These are phyloP conservation scores for Eimeria brunetti DNA, from an alignment of 169 alveolate species.

Conservation along the genomic window DNA sequence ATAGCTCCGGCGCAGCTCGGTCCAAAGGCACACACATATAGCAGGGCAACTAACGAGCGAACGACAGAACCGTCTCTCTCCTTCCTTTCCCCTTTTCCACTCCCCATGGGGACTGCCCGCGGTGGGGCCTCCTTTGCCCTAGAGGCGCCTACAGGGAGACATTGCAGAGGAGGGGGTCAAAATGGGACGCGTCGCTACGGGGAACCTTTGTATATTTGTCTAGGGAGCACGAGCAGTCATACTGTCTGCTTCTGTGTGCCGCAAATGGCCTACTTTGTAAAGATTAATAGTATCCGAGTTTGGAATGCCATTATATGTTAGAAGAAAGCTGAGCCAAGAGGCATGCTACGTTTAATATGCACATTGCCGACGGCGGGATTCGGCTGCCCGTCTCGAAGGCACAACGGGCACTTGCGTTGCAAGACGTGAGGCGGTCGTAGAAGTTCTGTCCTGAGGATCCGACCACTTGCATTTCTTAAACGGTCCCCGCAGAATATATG, in stretches of 20 bases:
- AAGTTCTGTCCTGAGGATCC: neutral
- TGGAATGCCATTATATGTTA: neutral
- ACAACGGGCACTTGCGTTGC: neutral
- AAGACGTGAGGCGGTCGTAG: neutral
- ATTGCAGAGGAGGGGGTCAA: neutral
- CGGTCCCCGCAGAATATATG: neutral
- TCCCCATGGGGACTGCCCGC: neutral
- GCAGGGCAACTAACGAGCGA: neutral
- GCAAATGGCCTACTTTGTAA: neutral
- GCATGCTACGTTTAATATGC: neutral
- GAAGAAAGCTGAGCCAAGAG: neutral
- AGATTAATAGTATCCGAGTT: neutral
- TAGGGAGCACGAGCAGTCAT: neutral
- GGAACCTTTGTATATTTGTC: neutral
- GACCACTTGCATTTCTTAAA: neutral
- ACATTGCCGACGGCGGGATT: neutral
- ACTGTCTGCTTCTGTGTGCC: neutral
- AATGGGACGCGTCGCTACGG: neutral
- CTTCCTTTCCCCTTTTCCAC: neutral
- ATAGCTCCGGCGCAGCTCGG: slow-evolving; percentile 13
- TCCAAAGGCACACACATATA: neutral
- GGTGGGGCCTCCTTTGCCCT: neutral
- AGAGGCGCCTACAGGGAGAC: neutral
- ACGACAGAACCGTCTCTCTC: neutral
- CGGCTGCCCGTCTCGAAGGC: neutral